Evolutionary conservation across 2,329 filamentous ascomycete genomes (phyloP), one percentile per base, ranked within the genome.

Genomic region (Xylaria sp.): DNA sequence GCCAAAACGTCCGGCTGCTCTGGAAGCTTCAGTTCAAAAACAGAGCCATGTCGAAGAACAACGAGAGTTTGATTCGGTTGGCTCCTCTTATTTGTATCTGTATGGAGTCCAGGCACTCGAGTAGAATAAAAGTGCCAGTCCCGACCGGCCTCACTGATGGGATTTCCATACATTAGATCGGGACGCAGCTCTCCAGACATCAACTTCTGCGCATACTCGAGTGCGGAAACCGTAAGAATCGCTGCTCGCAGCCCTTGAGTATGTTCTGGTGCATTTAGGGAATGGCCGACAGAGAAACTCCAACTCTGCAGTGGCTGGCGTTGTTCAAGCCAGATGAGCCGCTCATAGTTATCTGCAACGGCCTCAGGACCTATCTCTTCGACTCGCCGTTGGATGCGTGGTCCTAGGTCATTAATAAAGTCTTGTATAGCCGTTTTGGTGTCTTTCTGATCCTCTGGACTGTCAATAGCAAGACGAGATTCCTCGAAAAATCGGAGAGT

Each of bases 101-200:
- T 33, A 13, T 15, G 62, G 2, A 39, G 7, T 25, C 39, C 64
- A 0, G 66, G 70, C 10, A 20, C 62, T 10, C 63, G 65, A 15
- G 53, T 69, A 2, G 65, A 51, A 44, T 69, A 62, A 47, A 71
- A 72, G 11, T 69, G 57, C 68, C 70, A 71, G 11, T 69, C 58
- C 0, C 54, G 61, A 9, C 22, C 33, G 9, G 65, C 65, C 4
- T n/a, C 33, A n/a, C 47, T 53, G 3, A 68, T 27, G 9, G 13
- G 47, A 13, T 44, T 29, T 9, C 63, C 65, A 31, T 68, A 57
- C 29, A 65, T 20, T 3, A 39, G 61, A 17, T 67, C 66, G 11
- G 25, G 47, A 29, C 45, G 42, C 29, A 67, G 15, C 5, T 60
- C 29, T 11, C 65, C 61, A 1, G 44, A 29, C n/a, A 39, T 39